Evolutionary conservation across 2,329 filamentous ascomycete genomes (phyloP), one percentile per base, ranked within the genome.

Genomic region (Corynespora cassiicola): DNA sequence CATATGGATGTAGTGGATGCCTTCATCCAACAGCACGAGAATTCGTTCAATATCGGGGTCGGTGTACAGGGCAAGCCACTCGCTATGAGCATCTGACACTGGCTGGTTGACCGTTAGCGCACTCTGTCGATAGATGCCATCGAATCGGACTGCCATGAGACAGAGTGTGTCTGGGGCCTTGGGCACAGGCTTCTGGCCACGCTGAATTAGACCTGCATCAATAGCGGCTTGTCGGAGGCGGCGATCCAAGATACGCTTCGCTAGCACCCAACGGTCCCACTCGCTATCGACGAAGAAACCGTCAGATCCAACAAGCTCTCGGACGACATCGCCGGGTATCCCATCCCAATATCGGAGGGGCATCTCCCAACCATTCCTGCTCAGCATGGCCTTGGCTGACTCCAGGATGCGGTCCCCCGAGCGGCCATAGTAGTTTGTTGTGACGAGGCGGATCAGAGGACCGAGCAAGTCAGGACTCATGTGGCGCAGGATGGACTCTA

Each of bases 1-100:
- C 50, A 82, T 71, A 54, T 82, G 79, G 3, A 81, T 70, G 59
- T 81, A 82, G 52, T 82, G 78, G 7, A 82, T 80, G 1, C 79
- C 79, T 60, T 80, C 76, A 40, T 82, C 78, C 4, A 82, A 63
- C 2, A 82, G 62, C 0, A 80, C 77, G 6, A 80, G 61, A 5
- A 82, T 63, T 7, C 78, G 77, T 48, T 78, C 77, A 27, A 82
- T 71, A 26, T 81, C 79, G 0, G 74, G 70, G 27, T 75, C 68
- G 0, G 76, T 79, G 55, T 81, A 81, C 3, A 79, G 62, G 5
- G 70, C 62, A 19, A 79, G 60, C 72, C 76, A 81, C 3, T 67
- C 63, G 25, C 72, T 66, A 36, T 79, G 69, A 3, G 61, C 65
- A 31, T 78, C 74, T 1, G 75, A 69, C 7, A 63, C 67, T 42